Percentiles rank a stretch among this genome's conserved stretches.
Evolutionary conservation across 306 rosid genomes (phyloP).

Genomic region (Oemleria cerasiformis): DNA sequence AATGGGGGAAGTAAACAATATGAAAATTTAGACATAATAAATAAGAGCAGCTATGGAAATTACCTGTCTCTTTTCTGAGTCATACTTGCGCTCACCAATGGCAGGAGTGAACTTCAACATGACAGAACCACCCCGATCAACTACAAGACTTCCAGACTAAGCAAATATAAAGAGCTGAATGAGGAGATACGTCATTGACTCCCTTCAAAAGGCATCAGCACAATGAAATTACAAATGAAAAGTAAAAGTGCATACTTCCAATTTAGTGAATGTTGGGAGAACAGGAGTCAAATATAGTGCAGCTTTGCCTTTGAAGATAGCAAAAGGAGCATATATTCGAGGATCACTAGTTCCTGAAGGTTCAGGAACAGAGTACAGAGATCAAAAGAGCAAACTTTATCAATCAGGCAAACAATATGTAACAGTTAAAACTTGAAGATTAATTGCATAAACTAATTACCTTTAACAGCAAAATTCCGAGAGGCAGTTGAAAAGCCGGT

Average conservation of each 20-base stretch:
- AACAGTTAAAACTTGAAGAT: not conserved
- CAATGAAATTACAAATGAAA: conserved; percentile 3
- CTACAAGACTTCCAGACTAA: conserved; percentile 53
- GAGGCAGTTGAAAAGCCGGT: conserved; percentile 46
- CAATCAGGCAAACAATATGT: not conserved
- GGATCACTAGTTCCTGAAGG: conserved; percentile 43
- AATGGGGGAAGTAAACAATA: conserved; percentile 5
- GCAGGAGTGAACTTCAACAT: conserved; percentile 43
- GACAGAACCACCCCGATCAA: conserved; percentile 54
- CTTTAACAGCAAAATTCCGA: conserved; percentile 49
- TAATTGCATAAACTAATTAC: conserved; percentile 27
- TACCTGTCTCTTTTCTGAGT: conserved; percentile 44
- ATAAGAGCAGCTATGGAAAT: not conserved
- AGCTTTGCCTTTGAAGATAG: conserved; percentile 89
- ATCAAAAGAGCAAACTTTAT: not conserved
- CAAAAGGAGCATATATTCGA: conserved; percentile 59
- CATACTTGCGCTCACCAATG: conserved; percentile 47
- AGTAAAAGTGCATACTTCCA: conserved; percentile 42
- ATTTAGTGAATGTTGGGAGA: conserved; percentile 78
- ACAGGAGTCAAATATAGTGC: conserved; percentile 66
- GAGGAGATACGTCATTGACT: conserved; percentile 7
- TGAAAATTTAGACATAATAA: not conserved
- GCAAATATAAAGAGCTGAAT: conserved; percentile 18
- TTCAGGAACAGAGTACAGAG: conserved; percentile 22
- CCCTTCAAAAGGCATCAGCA: not conserved